Evolutionary conservation across 768 basidiomycete species (phyloP), one percentile per base, ranked within the genome.

Genomic region (Megacollybia marginata): DNA sequence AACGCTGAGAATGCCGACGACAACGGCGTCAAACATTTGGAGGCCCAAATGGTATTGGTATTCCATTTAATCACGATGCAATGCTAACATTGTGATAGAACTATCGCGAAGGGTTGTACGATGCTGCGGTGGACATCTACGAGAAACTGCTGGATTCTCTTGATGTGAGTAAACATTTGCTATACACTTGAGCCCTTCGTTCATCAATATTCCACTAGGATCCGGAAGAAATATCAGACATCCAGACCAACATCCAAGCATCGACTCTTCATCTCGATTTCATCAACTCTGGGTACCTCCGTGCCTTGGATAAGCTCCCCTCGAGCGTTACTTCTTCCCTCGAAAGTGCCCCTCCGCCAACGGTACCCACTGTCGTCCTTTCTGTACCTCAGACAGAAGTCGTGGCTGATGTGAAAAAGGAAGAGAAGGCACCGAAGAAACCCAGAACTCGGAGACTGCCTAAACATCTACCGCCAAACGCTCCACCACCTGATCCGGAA

Each of bases 161-260:
- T 44, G 81, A 88, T 53, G 38, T 40, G 8, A 13, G 38, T 79
- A 82, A 42, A 92, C 92, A 48, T 54, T 33, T 33, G 33, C 20
- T 23, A 42, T 43, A 7, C 20, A n/a, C 40, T 44, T 28, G 33
- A 38, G 38, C 33, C n/a, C n/a, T 47, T 45, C 33, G 48, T 40
- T 20, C 20, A 23, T 28, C 50, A 53, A 33, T 54, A 50, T 33
- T 48, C 56, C 48, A 48, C 42, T 61, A 92, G 92, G 71, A 83
- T 58, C 85, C 89, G 23, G 88, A 94, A 58, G 92, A 95, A 69
- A 80, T 92, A 60, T 79, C 87, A 5, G 92, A 94, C 62, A 82
- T 94, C 60, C 71, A 85, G 35, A 91, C 82, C 53, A 95, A 96
- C 65, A 79, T 94, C 50, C 73, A 80, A 50, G 91, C 92, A 5